Evolutionary conservation across 2,329 filamentous ascomycete species (phyloP).

Genomic region (Cryphonectria radicalis): DNA sequence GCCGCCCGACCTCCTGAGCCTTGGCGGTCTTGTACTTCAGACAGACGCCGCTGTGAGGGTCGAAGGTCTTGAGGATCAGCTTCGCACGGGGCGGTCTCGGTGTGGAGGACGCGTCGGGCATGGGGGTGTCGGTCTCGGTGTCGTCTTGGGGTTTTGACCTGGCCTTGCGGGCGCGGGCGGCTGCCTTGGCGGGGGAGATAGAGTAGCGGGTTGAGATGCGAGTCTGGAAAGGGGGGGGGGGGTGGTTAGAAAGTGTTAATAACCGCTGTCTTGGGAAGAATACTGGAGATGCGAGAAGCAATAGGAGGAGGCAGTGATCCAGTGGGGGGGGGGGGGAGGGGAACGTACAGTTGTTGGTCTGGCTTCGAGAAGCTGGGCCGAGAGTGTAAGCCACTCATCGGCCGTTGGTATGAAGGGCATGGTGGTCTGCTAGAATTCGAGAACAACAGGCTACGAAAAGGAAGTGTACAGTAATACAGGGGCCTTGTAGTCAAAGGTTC

Average conservation of each 20-base stretch:
- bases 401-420: conserved; percentile 85
- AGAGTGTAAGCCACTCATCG: conserved; percentile 91
- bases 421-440: conserved; percentile 31
- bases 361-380: conserved; percentile 81
- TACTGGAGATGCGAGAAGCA: conserved; percentile 28
- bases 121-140: conserved; percentile 37
- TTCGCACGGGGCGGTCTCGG: conserved; percentile 63
- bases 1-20: conserved; percentile 82
- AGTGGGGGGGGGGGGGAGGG: too few relatives aligned
- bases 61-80: conserved; percentile 87
- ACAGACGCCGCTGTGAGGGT: conserved; percentile 77
- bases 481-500: background rate
- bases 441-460: background rate
- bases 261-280: conserved; percentile 9
- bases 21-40: conserved; percentile 93
- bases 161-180: conserved; percentile 33
- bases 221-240: conserved; percentile 58
- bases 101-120: conserved; percentile 32
- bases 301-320: background rate
- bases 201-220: conserved; percentile 92
- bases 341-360: conserved; percentile 76
- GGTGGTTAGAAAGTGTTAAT: background rate
- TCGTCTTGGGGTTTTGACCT: conserved; percentile 24
- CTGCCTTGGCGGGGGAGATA: conserved; percentile 54
- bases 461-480: background rate